Percentiles rank a stretch among this genome's conserved stretches.
phyloP scores from a whole-genome alignment of 805 yeast species.

The Cephaloascus fragrans region DNA sequence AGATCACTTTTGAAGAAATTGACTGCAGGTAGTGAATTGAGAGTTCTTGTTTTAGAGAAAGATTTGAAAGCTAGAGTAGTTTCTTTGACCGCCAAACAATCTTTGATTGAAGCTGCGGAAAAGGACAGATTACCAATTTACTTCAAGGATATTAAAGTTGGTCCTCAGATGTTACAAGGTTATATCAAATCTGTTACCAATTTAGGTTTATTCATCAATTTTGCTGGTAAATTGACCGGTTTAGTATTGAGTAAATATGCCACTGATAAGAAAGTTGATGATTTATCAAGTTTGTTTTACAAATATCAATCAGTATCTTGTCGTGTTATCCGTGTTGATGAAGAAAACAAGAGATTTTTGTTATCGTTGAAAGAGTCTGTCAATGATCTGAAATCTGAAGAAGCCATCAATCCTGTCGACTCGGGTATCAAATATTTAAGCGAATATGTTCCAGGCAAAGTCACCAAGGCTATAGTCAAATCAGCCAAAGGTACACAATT shows the following conservation, averaged over 20 bases:
- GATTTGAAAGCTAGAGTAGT: constrained; percentile 52
- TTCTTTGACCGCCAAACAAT: constrained; percentile 52
- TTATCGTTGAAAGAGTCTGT: constrained; percentile 41
- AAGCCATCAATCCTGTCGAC: constrained; percentile 54
- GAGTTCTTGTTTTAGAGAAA: constrained; percentile 59
- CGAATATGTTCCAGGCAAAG: constrained; percentile 51
- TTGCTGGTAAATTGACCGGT: constrained; percentile 75
- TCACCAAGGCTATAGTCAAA: constrained; percentile 51
- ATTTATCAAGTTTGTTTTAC: constrained; percentile 43
- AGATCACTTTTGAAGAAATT: constrained; percentile 55
- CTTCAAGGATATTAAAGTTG: constrained; percentile 47
- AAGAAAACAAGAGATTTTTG: constrained; percentile 59
- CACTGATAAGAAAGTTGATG: constrained; percentile 40
- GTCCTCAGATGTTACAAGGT: constrained; percentile 49
- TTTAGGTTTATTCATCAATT: constrained; percentile 75
- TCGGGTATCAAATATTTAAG: constrained; percentile 29
- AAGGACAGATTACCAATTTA: constrained; percentile 40
- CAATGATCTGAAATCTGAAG: constrained; percentile 11
- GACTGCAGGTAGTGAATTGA: constrained; percentile 50
- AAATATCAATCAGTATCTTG: constrained; percentile 66
- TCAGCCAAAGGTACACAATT: constrained; percentile 65
- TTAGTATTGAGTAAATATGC: constrained; percentile 70
- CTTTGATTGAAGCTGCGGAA: constrained; percentile 58
- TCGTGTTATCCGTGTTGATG: constrained; percentile 58
- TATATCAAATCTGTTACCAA: constrained; percentile 70